Percentiles rank a stretch among this genome's conserved stretches.
These are phyloP conservation scores for Aspergillus quadricinctus DNA, from an alignment of 2,329 filamentous ascomycete species.

Conservation along the genomic window DNA sequence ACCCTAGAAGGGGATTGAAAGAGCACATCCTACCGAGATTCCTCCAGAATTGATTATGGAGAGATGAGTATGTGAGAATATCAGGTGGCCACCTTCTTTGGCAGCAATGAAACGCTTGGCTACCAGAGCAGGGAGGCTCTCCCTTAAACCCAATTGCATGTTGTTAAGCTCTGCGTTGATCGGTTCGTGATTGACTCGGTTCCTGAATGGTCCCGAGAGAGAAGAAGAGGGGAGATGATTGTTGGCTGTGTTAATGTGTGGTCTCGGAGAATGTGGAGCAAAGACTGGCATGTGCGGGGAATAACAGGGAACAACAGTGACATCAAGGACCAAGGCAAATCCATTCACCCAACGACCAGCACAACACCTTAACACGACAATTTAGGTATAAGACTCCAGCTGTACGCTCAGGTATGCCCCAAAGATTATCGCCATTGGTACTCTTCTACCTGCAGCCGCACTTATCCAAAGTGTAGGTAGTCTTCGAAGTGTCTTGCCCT, in stretches of 20 bases:
- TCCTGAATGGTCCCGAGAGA: constrained; percentile 3
- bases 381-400: neutral
- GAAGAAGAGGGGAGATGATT: neutral
- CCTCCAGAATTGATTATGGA: constrained; percentile 31
- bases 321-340: neutral
- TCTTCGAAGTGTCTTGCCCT: neutral
- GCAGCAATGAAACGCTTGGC: constrained; percentile 32
- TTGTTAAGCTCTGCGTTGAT: neutral
- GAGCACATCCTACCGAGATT: constrained; percentile 27
- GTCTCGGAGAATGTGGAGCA: constrained; percentile 5
- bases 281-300: neutral
- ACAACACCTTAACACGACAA: neutral
- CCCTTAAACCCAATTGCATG: constrained; percentile 36
- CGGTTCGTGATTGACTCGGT: neutral
- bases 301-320: neutral
- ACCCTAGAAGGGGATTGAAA: neutral
- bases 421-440: too few species aligned
- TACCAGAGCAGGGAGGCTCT: constrained; percentile 34
- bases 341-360: neutral
- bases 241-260: constrained; percentile 2
- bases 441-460: neutral
- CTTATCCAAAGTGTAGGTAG: neutral
- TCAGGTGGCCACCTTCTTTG: constrained; percentile 32
- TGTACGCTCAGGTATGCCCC: neutral
- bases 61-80: constrained; percentile 39